Percentiles rank a stretch among this genome's conserved stretches.
These are phyloP conservation scores for Chalciporus piperatus DNA, from an alignment of 768 basidiomycete species.

Conservation along the genomic window DNA sequence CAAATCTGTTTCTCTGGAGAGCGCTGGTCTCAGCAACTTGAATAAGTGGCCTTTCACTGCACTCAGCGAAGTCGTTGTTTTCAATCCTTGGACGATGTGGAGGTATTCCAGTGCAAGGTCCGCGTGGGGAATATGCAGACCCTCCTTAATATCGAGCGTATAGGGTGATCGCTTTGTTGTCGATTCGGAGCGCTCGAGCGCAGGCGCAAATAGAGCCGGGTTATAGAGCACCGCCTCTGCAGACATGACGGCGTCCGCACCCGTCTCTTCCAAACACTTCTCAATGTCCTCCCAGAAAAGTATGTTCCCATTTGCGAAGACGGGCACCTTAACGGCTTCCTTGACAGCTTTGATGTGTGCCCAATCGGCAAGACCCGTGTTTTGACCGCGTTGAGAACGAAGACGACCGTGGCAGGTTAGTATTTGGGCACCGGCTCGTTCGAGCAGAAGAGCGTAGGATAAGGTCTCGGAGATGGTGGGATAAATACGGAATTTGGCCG, in stretches of 20 bases:
- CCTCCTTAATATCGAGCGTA: constrained; percentile 30
- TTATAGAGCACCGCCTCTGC: constrained; percentile 96
- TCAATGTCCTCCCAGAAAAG: constrained; percentile 83
- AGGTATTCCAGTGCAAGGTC: constrained; percentile 85
- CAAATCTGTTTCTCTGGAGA: constrained; percentile 64
- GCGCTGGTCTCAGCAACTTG: constrained; percentile 81
- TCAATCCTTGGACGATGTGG: constrained; percentile 57
- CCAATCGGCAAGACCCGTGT: constrained; percentile 85
- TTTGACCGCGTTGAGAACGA: constrained; percentile 89
- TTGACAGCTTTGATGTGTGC: constrained; percentile 88
- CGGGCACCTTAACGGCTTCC: constrained; percentile 83
- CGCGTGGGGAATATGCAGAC: constrained; percentile 54
- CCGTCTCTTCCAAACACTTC: constrained; percentile 76
- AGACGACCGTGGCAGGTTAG: constrained; percentile 90
- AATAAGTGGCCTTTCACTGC: constrained; percentile 93
- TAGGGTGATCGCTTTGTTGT: not conserved
- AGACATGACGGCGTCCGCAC: constrained; percentile 90
- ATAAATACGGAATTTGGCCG: constrained; percentile 94
- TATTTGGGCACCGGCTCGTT: constrained; percentile 92
- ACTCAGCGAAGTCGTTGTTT: constrained; percentile 67
- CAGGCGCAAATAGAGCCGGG: constrained; percentile 66
- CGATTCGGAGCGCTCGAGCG: constrained; percentile 20
- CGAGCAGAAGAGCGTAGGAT: constrained; percentile 94
- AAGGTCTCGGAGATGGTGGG: constrained; percentile 83
- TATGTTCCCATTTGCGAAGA: constrained; percentile 97